phyloP scores from a whole-genome alignment of 2,329 filamentous ascomycete species.

The Colletotrichum limetticola region DNA sequence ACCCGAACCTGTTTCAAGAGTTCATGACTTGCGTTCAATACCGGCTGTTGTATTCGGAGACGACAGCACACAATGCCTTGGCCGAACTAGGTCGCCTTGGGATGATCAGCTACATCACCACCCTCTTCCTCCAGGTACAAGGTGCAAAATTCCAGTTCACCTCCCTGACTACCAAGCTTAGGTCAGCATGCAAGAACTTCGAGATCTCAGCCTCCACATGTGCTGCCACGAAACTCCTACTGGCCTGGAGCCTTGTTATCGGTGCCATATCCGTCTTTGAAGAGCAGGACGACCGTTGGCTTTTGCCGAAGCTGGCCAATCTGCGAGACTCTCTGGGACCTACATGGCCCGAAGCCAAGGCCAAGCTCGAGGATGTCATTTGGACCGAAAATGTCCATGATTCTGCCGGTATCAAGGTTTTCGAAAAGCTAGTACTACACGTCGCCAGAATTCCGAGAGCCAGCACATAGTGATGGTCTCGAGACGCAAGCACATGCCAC shows the following conservation, averaged over 20 bases:
- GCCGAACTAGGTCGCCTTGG: slow-evolving; percentile 38
- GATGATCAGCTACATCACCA: slow-evolving; percentile 44
- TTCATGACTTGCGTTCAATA: slow-evolving; percentile 27
- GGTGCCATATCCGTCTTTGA: slow-evolving; percentile 40
- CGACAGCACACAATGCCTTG: background rate
- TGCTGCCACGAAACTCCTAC: slow-evolving; percentile 37
- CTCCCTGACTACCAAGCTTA: background rate
- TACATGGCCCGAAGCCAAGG: slow-evolving; percentile 39
- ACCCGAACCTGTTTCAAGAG: slow-evolving; percentile 35
- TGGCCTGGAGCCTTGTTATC: slow-evolving; percentile 40
- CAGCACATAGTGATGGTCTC: background rate
- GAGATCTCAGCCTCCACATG: background rate
- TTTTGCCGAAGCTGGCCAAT: slow-evolving; percentile 35
- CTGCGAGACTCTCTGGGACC: slow-evolving; percentile 20
- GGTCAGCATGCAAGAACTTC: background rate
- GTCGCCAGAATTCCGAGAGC: background rate
- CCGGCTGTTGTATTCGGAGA: slow-evolving; percentile 18
- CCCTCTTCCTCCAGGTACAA: slow-evolving; percentile 40
- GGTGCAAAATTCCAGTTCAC: slow-evolving; percentile 35
- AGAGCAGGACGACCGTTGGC: slow-evolving; percentile 37
- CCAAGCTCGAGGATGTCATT: slow-evolving; percentile 37
- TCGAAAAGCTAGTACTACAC: slow-evolving; percentile 20
- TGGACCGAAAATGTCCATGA: slow-evolving; percentile 43
- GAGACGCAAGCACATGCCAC: background rate
- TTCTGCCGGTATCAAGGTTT: slow-evolving; percentile 30